Conservation (phyloP, 2,329 filamentous ascomycete species). For the Scolecobasidium constrictum region DNA sequence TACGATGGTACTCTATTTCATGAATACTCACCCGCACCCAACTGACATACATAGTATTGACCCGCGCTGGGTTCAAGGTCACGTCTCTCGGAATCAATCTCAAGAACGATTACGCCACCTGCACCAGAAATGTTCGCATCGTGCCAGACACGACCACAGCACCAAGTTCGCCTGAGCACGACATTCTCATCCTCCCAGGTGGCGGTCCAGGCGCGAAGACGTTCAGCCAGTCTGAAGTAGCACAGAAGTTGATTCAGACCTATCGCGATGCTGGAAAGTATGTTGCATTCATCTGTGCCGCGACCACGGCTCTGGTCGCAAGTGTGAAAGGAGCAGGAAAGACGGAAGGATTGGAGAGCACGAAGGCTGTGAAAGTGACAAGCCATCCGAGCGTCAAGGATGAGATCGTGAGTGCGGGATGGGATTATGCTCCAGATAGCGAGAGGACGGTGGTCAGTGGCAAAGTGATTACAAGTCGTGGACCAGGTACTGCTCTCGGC, state of each 20-base stretch:
- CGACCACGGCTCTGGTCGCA: constrained; percentile 26
- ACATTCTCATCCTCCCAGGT: constrained; percentile 27
- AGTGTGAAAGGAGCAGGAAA: constrained; percentile 9
- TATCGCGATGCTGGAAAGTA: constrained; percentile 22
- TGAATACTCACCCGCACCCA: no score
- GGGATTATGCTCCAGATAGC: constrained; percentile 25
- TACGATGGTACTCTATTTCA: constrained; percentile 24
- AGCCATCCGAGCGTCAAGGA: constrained; percentile 25
- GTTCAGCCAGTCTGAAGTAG: constrained; percentile 17
- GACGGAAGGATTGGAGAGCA: constrained; percentile 7
- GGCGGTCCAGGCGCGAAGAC: constrained; percentile 26
- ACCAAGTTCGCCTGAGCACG: constrained; percentile 15
- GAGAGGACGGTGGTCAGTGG: constrained; percentile 23
- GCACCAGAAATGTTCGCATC: constrained; percentile 26
- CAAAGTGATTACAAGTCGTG: constrained; percentile 23
- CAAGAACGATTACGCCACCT: constrained; percentile 16
- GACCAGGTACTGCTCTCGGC: constrained; percentile 26
- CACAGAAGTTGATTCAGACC: constrained; percentile 19
- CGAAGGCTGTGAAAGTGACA: constrained; percentile 9
- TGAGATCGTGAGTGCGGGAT: constrained; percentile 19
- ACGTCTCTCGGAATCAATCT: constrained; percentile 24
- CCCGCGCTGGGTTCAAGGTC: constrained; percentile 26
- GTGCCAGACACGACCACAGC: constrained; percentile 22
- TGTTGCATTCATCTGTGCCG: constrained; percentile 27
- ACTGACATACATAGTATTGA: constrained; percentile 20